Evolutionary conservation across 108 stramenopile genomes (phyloP).

Genomic region (Cyclotella choctawhatcheeana): DNA sequence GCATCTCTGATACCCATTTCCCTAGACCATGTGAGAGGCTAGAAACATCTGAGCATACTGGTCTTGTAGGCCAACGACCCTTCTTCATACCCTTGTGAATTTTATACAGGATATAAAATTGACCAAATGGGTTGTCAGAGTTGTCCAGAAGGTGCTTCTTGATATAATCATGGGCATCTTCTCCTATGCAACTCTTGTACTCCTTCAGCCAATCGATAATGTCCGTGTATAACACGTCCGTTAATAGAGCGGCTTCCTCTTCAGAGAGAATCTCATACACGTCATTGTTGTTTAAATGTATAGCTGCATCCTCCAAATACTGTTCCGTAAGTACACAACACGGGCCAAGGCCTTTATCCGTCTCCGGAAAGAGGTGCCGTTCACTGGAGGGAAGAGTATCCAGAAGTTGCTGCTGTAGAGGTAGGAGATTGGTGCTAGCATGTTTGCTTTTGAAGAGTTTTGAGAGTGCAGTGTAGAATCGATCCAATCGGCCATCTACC

Average conservation of each 20-base stretch:
- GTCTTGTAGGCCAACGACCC: neutral
- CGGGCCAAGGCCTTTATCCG: conserved; percentile 5
- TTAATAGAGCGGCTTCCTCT: neutral
- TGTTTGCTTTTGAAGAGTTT: neutral
- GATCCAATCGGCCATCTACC: neutral
- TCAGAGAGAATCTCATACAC: neutral
- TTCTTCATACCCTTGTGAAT: too few species aligned
- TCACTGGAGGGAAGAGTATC: neutral
- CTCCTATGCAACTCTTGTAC: neutral
- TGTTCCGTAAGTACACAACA: neutral
- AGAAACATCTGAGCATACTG: neutral
- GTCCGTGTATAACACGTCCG: neutral
- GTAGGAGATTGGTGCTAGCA: neutral
- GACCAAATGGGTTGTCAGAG: conserved; percentile 7
- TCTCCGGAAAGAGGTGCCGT: neutral
- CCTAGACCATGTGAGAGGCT: conserved; percentile 4
- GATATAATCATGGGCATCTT: neutral
- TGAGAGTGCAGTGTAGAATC: neutral
- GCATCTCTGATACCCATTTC: neutral
- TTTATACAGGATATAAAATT: too few species aligned
- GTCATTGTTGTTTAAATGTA: neutral
- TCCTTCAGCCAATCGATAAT: neutral
- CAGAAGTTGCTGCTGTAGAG: neutral
- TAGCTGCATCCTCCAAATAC: neutral
- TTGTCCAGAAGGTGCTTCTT: neutral